Base-by-base conservation (phyloP, 2,329 filamentous ascomycete genomes). In the Colletotrichum costaricense region DNA sequence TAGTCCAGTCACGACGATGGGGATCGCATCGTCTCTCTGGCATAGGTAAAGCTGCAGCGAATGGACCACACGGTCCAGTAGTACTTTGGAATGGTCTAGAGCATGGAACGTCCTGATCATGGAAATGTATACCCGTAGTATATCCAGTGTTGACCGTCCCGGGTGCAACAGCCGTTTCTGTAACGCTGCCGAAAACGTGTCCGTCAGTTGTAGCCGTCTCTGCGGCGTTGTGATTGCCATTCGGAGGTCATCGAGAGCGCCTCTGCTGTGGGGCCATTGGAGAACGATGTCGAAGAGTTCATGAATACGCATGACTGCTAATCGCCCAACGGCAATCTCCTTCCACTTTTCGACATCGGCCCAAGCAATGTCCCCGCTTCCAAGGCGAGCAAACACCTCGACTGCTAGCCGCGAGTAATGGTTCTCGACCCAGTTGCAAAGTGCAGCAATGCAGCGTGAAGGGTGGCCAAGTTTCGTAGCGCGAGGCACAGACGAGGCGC, bases 281-380 rank as follows among this genome's bases (percentile, higher is more conserved):
- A 93, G 87, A 58, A 95, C 91, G 78, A 96, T 95, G 78, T 95
- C 93, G 78, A 95, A 96, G 11, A 97, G 85, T 78, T 95, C 91
- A 8, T 88, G 86, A 58, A 93, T 93, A 56, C 94, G 89, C 60
- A 93, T 85, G 22, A 89, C 88, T 2, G 93, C 93, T 19, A 96
- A 86, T 57, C 92, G 89, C 3, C 89, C 89, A 57, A 94, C 81
- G 19, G 92, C 92, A 77, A 93, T 91, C 54, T 93, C 90, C 78
- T 93, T 92, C 89, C 93, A 95, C 74, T 90, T 90, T 75, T 91
- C 88, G 55, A 93, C 85, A 73, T 94, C 88, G 19, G 83, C 81
- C 81, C 88, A 87, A 6, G 86, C 85, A 30, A 91, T 80, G 54
- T 81, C 77, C 46, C 83, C 79, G 22, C 81, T 81, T 5, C 82